A percentile compares a stretch with the other conserved stretches of the same genome.
phyloP scores from a whole-genome alignment of 306 rosid species.

The Ochetophila trinervis region DNA sequence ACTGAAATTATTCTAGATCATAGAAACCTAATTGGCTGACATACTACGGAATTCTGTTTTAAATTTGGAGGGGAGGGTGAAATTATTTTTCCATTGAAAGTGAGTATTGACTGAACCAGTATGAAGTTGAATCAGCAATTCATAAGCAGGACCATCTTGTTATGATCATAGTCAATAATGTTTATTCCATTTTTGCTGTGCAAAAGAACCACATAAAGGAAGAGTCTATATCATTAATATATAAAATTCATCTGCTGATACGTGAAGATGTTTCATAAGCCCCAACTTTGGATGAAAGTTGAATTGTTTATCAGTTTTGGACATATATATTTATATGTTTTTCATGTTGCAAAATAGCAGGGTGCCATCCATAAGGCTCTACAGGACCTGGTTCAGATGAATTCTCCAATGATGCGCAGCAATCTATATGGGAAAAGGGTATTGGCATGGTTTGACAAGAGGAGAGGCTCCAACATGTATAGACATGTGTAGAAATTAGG shows the following conservation, averaged over 20 bases:
- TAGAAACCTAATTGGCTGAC: too few species aligned
- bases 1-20: too few species aligned
- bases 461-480: background rate
- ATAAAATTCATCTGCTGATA: conserved; percentile 1
- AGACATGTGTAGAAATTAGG: conserved; percentile 17
- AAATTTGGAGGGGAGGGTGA: too few species aligned
- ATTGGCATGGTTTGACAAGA: conserved; percentile 35
- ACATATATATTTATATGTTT: background rate
- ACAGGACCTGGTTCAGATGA: conserved; percentile 21
- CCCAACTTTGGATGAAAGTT: background rate
- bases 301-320: background rate
- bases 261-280: background rate
- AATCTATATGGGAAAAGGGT: conserved; percentile 52
- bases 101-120: too few species aligned
- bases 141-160: too few species aligned
- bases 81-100: too few species aligned
- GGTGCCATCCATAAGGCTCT: conserved; percentile 27
- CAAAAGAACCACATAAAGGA: too few species aligned
- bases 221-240: too few species aligned
- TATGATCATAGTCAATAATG: too few species aligned
- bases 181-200: too few species aligned
- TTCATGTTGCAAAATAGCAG: conserved; percentile 26
- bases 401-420: conserved; percentile 33
- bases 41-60: too few species aligned
- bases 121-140: too few species aligned